These are phyloP conservation scores for Meyerozyma elateridarum DNA, from an alignment of 1,139 yeast genomes.

Conservation along the genomic window DNA sequence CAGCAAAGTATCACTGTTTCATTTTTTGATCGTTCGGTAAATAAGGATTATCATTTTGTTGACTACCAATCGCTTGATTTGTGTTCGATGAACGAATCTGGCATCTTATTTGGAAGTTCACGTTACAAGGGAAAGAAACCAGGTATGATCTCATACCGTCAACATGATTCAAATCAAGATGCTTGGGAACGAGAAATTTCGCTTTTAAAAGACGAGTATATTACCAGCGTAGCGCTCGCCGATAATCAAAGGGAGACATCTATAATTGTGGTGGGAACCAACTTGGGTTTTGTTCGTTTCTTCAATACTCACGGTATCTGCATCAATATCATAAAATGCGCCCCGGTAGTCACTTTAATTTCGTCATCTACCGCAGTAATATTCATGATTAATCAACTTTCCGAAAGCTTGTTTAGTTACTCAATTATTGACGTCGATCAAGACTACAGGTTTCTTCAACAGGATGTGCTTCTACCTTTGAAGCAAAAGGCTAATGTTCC, in stretches of 20 bases:
- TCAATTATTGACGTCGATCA: conserved; percentile 34
- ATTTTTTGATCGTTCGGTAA: conserved; percentile 77
- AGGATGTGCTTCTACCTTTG: conserved; percentile 37
- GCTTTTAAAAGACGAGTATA: conserved; percentile 26
- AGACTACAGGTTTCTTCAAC: conserved; percentile 38
- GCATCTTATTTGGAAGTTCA: conserved; percentile 57
- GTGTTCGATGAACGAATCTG: conserved; percentile 67
- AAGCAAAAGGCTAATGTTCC: conserved; percentile 22
- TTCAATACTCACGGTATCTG: conserved; percentile 41
- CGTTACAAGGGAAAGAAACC: conserved; percentile 21
- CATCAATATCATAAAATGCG: conserved; percentile 32
- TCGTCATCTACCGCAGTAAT: conserved; percentile 29
- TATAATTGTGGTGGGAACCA: conserved; percentile 40
- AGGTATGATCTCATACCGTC: conserved; percentile 40
- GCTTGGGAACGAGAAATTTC: conserved; percentile 43
- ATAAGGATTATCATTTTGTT: conserved; percentile 81
- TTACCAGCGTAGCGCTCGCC: conserved; percentile 36
- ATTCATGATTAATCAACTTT: conserved; percentile 30
- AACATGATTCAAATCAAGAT: conserved; percentile 41
- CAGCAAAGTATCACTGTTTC: conserved; percentile 75
- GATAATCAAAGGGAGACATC: conserved; percentile 22
- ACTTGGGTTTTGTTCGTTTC: conserved; percentile 36
- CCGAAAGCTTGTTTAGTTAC: conserved; percentile 27
- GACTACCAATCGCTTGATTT: conserved; percentile 69
- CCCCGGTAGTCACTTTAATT: conserved; percentile 36